Evolutionary conservation across 768 basidiomycete genomes (phyloP).

Genomic region (Amanita exitialis): DNA sequence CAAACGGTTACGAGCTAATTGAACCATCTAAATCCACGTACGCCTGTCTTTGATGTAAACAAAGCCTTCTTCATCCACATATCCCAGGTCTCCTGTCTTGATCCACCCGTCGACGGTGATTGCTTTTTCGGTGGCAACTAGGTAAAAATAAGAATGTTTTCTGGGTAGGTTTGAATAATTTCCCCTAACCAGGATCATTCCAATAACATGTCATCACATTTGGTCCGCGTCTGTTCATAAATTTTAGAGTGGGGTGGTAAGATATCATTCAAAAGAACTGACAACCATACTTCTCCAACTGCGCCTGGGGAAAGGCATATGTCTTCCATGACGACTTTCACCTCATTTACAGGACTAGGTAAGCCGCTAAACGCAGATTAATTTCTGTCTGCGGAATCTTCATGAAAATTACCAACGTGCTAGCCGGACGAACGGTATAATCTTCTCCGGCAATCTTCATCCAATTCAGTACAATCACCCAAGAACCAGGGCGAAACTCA

Average conservation of each 20-base stretch:
- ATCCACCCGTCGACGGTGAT: constrained; percentile 40
- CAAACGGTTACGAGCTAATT: not conserved
- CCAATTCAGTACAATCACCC: not conserved
- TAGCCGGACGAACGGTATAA: constrained; percentile 34
- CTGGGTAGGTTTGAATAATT: not conserved
- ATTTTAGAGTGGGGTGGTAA: not conserved
- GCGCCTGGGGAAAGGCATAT: constrained; percentile 17
- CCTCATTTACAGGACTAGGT: constrained; percentile 33
- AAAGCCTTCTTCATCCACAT: constrained; percentile 37
- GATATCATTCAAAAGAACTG: not conserved
- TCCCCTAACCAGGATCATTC: constrained; percentile 29
- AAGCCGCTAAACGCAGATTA: constrained; percentile 23
- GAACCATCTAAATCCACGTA: constrained; percentile 11
- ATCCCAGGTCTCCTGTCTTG: constrained; percentile 34
- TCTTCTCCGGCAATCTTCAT: constrained; percentile 35
- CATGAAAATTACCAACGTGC: constrained; percentile 25
- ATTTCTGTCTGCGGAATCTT: not conserved
- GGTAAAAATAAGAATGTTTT: not conserved
- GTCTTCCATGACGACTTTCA: constrained; percentile 30
- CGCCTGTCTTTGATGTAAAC: constrained; percentile 36
- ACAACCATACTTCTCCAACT: constrained; percentile 33
- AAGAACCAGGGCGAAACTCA: constrained; percentile 10
- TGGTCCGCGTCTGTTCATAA: constrained; percentile 22
- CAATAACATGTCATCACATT: constrained; percentile 47
- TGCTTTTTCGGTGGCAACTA: constrained; percentile 12